These are phyloP conservation scores for Furcasterigmium sp. DNA, from an alignment of 2,329 filamentous ascomycete genomes.

Conservation along the genomic window DNA sequence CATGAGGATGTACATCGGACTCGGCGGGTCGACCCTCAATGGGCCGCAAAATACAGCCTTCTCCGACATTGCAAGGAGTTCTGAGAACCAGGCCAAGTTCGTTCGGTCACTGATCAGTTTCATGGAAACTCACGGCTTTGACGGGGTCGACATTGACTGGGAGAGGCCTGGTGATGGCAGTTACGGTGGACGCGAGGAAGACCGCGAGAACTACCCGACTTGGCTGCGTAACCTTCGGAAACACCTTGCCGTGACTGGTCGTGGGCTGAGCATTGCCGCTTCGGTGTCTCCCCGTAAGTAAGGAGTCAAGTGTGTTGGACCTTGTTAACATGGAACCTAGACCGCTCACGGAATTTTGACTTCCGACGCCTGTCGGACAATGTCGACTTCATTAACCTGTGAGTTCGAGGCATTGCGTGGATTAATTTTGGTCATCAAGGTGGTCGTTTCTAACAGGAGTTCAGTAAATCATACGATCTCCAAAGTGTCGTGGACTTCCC, in stretches of 20 bases:
- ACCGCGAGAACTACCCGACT: slow-evolving; percentile 9
- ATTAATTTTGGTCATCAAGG: no score
- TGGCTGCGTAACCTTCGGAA: no score
- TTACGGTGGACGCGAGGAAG: slow-evolving; percentile 7
- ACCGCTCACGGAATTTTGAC: background rate
- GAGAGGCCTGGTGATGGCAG: slow-evolving; percentile 11
- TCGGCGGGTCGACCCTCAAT: slow-evolving; percentile 36
- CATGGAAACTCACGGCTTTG: slow-evolving; percentile 16
- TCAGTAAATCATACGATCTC: no score
- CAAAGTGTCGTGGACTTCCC: no score
- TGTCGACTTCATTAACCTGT: slow-evolving; percentile 20
- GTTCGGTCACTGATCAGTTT: slow-evolving; percentile 11
- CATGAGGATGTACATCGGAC: slow-evolving; percentile 29
- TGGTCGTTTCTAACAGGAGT: no score
- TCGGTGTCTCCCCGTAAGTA: no score
- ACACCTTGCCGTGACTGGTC: no score
- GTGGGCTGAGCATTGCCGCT: no score
- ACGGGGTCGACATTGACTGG: slow-evolving; percentile 22
- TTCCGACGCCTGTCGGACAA: background rate
- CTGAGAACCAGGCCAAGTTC: slow-evolving; percentile 10
- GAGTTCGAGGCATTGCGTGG: no score
- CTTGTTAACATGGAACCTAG: no score
- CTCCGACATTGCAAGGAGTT: slow-evolving; percentile 10
- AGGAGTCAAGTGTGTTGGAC: no score
- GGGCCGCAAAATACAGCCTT: slow-evolving; percentile 21